Evolutionary conservation across 805 yeast species (phyloP).

Genomic region (Metschnikowia bowlesiae): DNA sequence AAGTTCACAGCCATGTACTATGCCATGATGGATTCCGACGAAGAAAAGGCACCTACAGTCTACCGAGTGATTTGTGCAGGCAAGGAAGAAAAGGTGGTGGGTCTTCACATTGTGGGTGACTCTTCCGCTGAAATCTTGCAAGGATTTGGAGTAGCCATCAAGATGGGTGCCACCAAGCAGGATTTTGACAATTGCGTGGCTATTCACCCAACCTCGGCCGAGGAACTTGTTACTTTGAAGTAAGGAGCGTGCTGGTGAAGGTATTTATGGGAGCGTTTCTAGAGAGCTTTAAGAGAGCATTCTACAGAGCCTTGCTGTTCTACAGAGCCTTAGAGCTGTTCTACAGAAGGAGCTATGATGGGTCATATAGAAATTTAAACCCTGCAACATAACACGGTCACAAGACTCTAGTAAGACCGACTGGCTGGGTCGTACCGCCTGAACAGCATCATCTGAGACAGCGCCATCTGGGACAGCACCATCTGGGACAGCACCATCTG

Average conservation of each 20-base stretch:
- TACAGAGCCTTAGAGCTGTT: too few relatives aligned
- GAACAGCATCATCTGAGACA: too few relatives aligned
- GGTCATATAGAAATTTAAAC: too few relatives aligned
- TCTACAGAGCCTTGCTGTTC: too few relatives aligned
- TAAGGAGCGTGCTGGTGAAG: background rate
- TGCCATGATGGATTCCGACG: conserved; percentile 64
- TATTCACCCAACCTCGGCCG: conserved; percentile 98
- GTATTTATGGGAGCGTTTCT: too few relatives aligned
- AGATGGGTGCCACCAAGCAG: conserved; percentile 98
- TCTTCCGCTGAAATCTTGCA: conserved; percentile 87
- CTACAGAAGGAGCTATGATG: too few relatives aligned
- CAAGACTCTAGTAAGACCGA: too few relatives aligned
- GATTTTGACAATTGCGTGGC: conserved; percentile 97
- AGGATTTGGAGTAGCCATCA: conserved; percentile 97
- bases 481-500: too few relatives aligned
- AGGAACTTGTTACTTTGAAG: conserved; percentile 84
- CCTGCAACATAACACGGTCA: too few relatives aligned
- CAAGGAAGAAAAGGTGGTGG: conserved; percentile 86
- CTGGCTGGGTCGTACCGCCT: too few relatives aligned
- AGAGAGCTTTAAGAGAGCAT: too few relatives aligned
- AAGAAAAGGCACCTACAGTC: conserved; percentile 76
- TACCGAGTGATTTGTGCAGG: conserved; percentile 82
- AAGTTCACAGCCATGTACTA: conserved; percentile 90
- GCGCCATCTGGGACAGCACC: too few relatives aligned
- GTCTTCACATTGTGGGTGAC: conserved; percentile 92